These are phyloP conservation scores for Dipteronia sinensis DNA, from an alignment of 345 rosid species.

Conservation along the genomic window DNA sequence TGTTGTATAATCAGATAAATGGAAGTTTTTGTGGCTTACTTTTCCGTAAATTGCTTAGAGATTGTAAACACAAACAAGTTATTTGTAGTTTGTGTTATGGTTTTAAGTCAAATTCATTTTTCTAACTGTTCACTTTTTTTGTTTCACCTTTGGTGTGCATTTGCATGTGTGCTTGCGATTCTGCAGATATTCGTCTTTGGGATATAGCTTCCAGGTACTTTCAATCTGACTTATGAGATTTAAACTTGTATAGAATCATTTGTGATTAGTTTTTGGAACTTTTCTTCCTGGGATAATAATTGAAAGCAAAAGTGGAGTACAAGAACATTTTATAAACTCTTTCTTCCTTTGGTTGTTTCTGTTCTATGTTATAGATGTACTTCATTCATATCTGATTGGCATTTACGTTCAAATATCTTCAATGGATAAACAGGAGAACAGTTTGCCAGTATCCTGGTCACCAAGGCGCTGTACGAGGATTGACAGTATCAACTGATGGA, in stretches of 20 bases:
- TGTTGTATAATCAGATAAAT: neutral
- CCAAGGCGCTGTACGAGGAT: conserved; percentile 89
- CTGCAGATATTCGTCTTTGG: conserved; percentile 95
- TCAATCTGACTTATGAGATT: neutral
- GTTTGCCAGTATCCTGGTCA: conserved; percentile 92
- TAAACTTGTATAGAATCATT: neutral
- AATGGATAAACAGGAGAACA: conserved; percentile 62
- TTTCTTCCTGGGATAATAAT: too few relatives aligned
- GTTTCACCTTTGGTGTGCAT: conserved; percentile 10
- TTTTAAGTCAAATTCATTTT: neutral
- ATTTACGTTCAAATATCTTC: neutral
- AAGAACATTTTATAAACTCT: neutral
- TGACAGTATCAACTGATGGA: conserved; percentile 91
- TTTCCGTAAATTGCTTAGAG: neutral
- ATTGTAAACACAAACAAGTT: neutral
- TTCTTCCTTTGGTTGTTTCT: neutral
- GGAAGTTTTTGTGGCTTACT: neutral
- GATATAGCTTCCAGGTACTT: conserved; percentile 82
- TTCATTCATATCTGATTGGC: conserved; percentile 10
- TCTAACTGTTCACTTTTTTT: neutral
- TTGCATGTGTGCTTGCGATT: conserved; percentile 3
- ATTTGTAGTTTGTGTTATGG: neutral
- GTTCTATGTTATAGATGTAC: neutral
- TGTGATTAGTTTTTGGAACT: conserved; percentile 1
- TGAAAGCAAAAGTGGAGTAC: neutral